Percentiles rank a stretch among this genome's conserved stretches.
Conservation (phyloP, 192 early-diverging fungal species). For the Lunasporangiospora selenospora region DNA sequence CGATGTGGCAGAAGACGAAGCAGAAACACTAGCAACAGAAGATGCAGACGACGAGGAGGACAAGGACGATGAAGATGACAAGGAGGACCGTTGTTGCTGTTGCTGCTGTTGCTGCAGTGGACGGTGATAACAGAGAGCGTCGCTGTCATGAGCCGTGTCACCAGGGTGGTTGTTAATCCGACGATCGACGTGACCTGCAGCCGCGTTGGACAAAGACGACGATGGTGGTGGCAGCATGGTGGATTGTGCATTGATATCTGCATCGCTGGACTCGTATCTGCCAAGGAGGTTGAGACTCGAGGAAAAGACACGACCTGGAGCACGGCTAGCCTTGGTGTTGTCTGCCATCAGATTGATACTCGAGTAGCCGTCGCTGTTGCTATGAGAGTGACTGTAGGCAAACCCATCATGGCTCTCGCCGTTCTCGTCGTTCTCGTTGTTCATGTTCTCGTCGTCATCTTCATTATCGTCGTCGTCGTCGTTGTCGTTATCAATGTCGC, state of each 20-base stretch:
- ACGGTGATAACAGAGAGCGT: too few relatives aligned
- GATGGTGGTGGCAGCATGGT: too few relatives aligned
- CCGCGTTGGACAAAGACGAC: too few relatives aligned
- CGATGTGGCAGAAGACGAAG: conserved; percentile 13
- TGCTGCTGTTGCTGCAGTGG: conserved; percentile 1
- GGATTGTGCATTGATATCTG: too few relatives aligned
- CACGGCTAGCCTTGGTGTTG: conserved; percentile 22
- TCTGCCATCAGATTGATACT: conserved; percentile 28
- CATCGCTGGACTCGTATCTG: too few relatives aligned
- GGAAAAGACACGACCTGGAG: too few relatives aligned
- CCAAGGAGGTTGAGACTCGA: too few relatives aligned
- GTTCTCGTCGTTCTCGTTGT: not conserved
- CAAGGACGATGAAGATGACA: conserved; percentile 2
- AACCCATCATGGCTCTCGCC: not conserved
- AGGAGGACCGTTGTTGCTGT: not conserved
- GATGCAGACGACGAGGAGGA: conserved; percentile 6
- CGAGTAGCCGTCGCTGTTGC: conserved; percentile 27
- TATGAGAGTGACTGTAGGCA: conserved; percentile 17
- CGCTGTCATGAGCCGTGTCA: too few relatives aligned
- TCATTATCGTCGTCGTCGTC: conserved; percentile 2
- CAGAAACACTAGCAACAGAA: too few relatives aligned
- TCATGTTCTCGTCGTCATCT: conserved; percentile 11
- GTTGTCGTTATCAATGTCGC: conserved; percentile 5
- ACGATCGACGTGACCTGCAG: too few relatives aligned
- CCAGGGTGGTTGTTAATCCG: too few relatives aligned